phyloP scores from a whole-genome alignment of 2,329 filamentous ascomycete species.

The Penicillium sp. region DNA sequence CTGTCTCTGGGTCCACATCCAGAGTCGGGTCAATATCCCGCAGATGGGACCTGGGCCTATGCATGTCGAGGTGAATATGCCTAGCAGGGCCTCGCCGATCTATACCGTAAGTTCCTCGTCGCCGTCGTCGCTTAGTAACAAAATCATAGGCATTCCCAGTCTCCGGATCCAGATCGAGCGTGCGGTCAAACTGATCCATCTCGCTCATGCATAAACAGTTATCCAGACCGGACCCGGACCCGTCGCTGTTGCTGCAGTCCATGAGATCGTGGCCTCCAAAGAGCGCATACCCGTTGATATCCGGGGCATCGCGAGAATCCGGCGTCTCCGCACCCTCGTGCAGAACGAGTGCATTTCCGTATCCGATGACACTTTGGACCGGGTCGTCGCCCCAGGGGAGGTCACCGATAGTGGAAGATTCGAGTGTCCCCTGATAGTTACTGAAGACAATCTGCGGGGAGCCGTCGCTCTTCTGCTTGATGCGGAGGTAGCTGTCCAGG shows the following conservation, averaged over 20 bases:
- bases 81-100: background rate
- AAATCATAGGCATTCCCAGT: constrained; percentile 7
- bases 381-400: constrained; percentile 6
- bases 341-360: constrained; percentile 7
- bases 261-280: constrained; percentile 12
- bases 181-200: constrained; percentile 11
- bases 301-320: constrained; percentile 1
- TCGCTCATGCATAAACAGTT: constrained; percentile 7
- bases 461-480: background rate
- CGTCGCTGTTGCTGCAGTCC: constrained; percentile 7
- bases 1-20: constrained; percentile 9
- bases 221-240: background rate
- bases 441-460: constrained; percentile 8
- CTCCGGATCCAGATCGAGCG: constrained; percentile 10
- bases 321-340: constrained; percentile 11
- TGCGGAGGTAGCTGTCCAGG: too few relatives aligned
- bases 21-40: background rate
- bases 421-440: constrained; percentile 1
- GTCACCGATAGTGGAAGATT: constrained; percentile 5
- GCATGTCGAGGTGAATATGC: too few relatives aligned
- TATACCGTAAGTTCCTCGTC: background rate
- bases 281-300: constrained; percentile 9
- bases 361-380: constrained; percentile 4
- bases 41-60: too few relatives aligned
- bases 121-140: background rate